Evolutionary conservation across 2,329 filamentous ascomycete genomes (phyloP), one percentile per base, ranked within the genome.

Genomic region (Thermothelomyces thermophilus): DNA sequence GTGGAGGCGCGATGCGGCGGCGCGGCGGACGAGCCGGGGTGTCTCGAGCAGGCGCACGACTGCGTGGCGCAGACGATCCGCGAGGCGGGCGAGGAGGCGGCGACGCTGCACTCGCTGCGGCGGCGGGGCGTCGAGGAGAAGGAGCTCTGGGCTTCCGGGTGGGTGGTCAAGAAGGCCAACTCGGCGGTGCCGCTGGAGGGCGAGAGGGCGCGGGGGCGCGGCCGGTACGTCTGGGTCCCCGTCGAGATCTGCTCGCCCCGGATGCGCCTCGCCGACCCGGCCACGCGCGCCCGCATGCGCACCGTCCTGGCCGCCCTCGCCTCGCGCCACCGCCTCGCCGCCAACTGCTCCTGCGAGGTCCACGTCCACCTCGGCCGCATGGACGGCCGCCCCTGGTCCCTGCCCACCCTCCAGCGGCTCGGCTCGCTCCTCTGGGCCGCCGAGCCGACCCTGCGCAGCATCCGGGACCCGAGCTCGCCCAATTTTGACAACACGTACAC

Each of bases 81-180:
- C 16, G 28, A 35, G 9, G 35, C 55, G 1, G 57, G 60, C 2
- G 53, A 57, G 20, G 52, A 58, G 9, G 67, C 67, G 10, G 57
- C 64, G 13, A 64, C 64, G 34, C 53, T 57, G 22, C 46, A 58
- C 19, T 59, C 64, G 2, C 60, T 69, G 35, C 10, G 30, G 35
- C 56, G 7, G 39, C 50, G 8, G 8, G 55, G 56, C 3, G 40
- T 46, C 9, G 50, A 59, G 5, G 66, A 68, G 47, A 55, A 57
- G 16, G 59, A 67, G 19, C 68, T 60, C 46, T 70, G 66, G 68
- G 51, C 51, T n/a, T 60, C 62, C 1, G 59, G 64, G 46, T 71
- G 68, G 68, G 64, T 70, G 22, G 65, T 71, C 33, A 70, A 71
- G 50, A 66, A 65, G 46, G 64, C 68, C 33, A 70, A 69, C 53